Evolutionary conservation across 2,329 filamentous ascomycete genomes (phyloP), one percentile per base, ranked within the genome.

Genomic region (Aureobasidium sp.): DNA sequence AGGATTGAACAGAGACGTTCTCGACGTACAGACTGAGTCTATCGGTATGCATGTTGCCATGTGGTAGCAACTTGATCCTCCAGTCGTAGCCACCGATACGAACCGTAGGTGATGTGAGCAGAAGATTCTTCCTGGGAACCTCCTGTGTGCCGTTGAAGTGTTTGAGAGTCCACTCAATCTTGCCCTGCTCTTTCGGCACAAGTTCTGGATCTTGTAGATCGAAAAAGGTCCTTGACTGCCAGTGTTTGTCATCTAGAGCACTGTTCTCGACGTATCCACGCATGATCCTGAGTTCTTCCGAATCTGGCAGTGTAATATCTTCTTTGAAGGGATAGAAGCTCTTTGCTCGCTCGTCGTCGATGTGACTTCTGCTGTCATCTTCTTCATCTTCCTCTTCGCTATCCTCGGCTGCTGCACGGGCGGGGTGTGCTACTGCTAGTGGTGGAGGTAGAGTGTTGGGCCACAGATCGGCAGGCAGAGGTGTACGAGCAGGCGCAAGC

Each of bases 21-120:
- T 90, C 88, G 42, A 91, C 77, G 70, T 90, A 91, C 29, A 89
- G 80, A 69, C 87, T 89, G 61, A 90, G 73, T 38, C 86, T 86
- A 45, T 85, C 82, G 27, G 65, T 67, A 3, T 85, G 84, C 69
- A 86, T 84, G 71, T 90, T 89, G 25, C 88, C 88, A 51, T 83
- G 83, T 3, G 88, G 88, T 69, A 88, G 90, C 72, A 90, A 87
- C 74, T 90, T 90, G 78, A 91, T 87, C 64, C 85, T 87, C 88
- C 88, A 91, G 73, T 89, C 88, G 67, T 87, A 84, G 25, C 86
- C 88, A 25, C 87, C 88, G 65, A 90, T 79, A 31, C 77, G 82
- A 15, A 87, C 84, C 8, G 82, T 73, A 0, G 83, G 85, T 8
- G 88, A 90, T 36, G 84, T 84, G 83, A 90, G 88, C 68, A 90